Base-by-base conservation (phyloP, 805 yeast species). In the Cyberlindnera xishuangbannaensis region DNA sequence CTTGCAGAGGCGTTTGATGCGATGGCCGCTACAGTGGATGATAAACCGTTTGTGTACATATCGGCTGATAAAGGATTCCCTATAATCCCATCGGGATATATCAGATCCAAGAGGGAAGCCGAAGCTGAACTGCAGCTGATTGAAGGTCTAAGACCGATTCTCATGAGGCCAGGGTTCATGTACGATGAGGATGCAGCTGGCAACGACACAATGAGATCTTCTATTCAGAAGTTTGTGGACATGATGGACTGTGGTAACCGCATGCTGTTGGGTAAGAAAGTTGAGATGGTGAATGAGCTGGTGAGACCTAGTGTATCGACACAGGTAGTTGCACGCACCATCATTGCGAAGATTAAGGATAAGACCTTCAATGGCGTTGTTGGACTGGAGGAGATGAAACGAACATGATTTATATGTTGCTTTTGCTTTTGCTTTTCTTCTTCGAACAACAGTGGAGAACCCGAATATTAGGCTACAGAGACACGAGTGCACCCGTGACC, bases 101-200 rank as follows among this genome's bases (percentile, higher is more conserved):
- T 87, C 22, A 64, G 68, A 8, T 76, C 92, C 15, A 87, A 87
- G 48, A 62, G 95, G 45, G 76, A 68, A 39, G 90, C 96, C 0
- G 97, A 87, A 53, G 55, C 56, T 16, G 79, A 73, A 44, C 55
- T 76, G 15, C 33, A 55, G 35, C 53, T 64, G 18, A 60, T 71
- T 15, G 59, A 64, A n/a, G 51, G 56, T 3, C 60, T 83, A 16
- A 67, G 90, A 36, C 62, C 81, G 0, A 73, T 87, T 2, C 53
- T 82, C 12, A 41, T 83, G 58, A 67, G 95, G 40, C 96, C 96
- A 0, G 94, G 94, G 0, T 75, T 86, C 46, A 78, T 87, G 87
- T 82, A 62, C 49, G 94, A 84, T 50, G 73, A 65, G 23, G 50
- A 49, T 27, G 43, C 51, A 3, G 43, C 51, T 7, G 12, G 12